Percentiles rank a stretch among this genome's conserved stretches.
Conservation (phyloP, 1,284 basidiomycete species). For the Malassezia caprae region DNA sequence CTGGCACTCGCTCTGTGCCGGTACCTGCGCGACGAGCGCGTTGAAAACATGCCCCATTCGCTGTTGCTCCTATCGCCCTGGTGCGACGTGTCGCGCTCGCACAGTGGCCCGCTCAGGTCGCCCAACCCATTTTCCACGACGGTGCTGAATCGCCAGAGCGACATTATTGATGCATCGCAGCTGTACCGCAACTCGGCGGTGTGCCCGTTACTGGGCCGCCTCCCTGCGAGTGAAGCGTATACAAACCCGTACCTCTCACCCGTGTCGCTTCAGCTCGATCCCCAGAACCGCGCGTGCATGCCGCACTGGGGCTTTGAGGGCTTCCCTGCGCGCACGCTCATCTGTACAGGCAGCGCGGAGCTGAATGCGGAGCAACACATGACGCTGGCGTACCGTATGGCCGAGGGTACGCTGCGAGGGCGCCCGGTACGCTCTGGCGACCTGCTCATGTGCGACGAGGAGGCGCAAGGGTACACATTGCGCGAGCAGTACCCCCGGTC, state of each 20-base stretch:
- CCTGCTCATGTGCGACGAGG: slow-evolving; percentile 4
- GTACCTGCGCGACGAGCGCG: slow-evolving; percentile 43
- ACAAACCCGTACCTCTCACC: slow-evolving; percentile 40
- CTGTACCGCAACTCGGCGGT: slow-evolving; percentile 42
- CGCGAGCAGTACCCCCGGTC: slow-evolving; percentile 25
- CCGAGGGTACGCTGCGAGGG: slow-evolving; percentile 25
- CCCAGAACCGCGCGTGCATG: slow-evolving; percentile 20
- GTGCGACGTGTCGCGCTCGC: slow-evolving; percentile 42
- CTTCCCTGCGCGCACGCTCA: slow-evolving; percentile 31
- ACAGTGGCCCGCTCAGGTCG: slow-evolving; percentile 31
- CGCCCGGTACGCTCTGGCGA: slow-evolving; percentile 29
- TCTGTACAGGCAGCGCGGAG: slow-evolving; percentile 35
- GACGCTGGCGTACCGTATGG: slow-evolving; percentile 37
- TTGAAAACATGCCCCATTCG: slow-evolving; percentile 22
- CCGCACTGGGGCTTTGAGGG: slow-evolving; percentile 38
- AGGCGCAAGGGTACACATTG: slow-evolving; percentile 25
- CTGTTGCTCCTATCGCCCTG: slow-evolving; percentile 41
- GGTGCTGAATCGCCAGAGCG: slow-evolving; percentile 26
- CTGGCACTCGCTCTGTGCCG: slow-evolving; percentile 54
- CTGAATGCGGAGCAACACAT: slow-evolving; percentile 40
- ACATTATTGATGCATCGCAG: slow-evolving; percentile 32
- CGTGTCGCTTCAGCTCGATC: slow-evolving; percentile 34
- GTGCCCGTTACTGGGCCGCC: slow-evolving; percentile 31
- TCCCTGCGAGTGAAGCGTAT: slow-evolving; percentile 39
- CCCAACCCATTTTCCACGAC: slow-evolving; percentile 32